Percentiles rank a stretch among this genome's conserved stretches.
These are phyloP conservation scores for Leccinum solheimii DNA, from an alignment of 1,284 basidiomycete species.

Conservation along the genomic window DNA sequence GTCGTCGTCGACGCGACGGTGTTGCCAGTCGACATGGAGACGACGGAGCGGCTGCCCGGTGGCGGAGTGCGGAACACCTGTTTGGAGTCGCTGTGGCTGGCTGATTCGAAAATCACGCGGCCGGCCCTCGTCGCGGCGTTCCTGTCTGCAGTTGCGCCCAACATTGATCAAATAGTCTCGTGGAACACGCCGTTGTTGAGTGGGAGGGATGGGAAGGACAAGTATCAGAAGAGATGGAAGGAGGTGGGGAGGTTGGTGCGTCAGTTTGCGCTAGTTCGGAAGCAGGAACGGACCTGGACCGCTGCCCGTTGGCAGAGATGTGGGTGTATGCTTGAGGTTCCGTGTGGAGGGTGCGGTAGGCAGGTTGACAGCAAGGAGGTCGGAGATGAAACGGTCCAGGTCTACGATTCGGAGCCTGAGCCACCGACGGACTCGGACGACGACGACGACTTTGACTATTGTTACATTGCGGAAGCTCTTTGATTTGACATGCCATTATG, in stretches of 20 bases:
- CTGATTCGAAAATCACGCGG: constrained; percentile 29
- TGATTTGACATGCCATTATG: constrained; percentile 1
- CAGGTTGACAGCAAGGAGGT: background rate
- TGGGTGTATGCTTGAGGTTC: background rate
- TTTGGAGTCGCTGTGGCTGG: constrained; percentile 29
- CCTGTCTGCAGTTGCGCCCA: constrained; percentile 30
- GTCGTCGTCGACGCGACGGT: constrained; percentile 32
- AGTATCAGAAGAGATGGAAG: constrained; percentile 26
- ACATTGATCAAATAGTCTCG: constrained; percentile 28
- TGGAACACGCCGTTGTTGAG: constrained; percentile 33
- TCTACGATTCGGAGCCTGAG: constrained; percentile 31
- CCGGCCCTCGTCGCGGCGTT: constrained; percentile 29
- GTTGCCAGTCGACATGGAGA: constrained; percentile 7
- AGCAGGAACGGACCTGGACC: constrained; percentile 26
- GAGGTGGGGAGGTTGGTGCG: constrained; percentile 26
- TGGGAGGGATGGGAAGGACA: constrained; percentile 22
- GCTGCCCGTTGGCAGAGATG: background rate
- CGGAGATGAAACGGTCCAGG: constrained; percentile 12
- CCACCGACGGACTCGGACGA: constrained; percentile 21
- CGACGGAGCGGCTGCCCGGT: constrained; percentile 13
- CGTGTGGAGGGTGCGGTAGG: background rate
- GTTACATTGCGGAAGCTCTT: constrained; percentile 13
- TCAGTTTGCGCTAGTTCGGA: constrained; percentile 26
- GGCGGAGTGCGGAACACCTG: constrained; percentile 28
- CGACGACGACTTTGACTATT: constrained; percentile 33